A percentile compares a stretch with the other conserved stretches of the same genome.
Evolutionary conservation across 163 green algal genomes (phyloP).

Genomic region (Coccomyxa subellipsoidea): DNA sequence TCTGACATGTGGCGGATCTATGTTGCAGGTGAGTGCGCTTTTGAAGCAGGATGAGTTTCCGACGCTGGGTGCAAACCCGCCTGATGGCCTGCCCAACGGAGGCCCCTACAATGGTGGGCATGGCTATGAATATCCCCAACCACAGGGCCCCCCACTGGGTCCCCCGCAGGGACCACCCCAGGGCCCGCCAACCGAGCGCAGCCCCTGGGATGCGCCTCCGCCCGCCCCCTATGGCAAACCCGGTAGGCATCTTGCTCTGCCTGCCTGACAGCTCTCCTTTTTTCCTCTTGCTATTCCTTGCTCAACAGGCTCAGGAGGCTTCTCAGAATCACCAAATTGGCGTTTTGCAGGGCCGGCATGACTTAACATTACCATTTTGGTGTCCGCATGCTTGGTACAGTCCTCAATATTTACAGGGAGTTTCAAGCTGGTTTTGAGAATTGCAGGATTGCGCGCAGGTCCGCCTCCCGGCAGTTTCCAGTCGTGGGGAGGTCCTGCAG

Average conservation of each 20-base stretch:
- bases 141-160: neutral
- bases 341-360: neutral
- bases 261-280: neutral
- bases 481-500: neutral
- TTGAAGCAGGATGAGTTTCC: conserved; percentile 1
- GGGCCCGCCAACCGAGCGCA: neutral
- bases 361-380: too few relatives aligned
- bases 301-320: too few relatives aligned
- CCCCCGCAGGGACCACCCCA: neutral
- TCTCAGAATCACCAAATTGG: too few relatives aligned
- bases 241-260: neutral
- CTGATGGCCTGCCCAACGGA: neutral
- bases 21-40: neutral
- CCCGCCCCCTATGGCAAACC: neutral
- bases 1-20: neutral
- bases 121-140: neutral
- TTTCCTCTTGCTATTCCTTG: too few relatives aligned
- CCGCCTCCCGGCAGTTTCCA: neutral
- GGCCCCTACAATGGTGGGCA: neutral
- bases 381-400: too few relatives aligned
- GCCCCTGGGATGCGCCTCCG: neutral
- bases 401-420: too few relatives aligned
- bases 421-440: too few relatives aligned
- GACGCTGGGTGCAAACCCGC: neutral
- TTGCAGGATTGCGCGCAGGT: neutral